phyloP scores from a whole-genome alignment of 164 flowering plant genomes.

The Echeveria elegans region DNA sequence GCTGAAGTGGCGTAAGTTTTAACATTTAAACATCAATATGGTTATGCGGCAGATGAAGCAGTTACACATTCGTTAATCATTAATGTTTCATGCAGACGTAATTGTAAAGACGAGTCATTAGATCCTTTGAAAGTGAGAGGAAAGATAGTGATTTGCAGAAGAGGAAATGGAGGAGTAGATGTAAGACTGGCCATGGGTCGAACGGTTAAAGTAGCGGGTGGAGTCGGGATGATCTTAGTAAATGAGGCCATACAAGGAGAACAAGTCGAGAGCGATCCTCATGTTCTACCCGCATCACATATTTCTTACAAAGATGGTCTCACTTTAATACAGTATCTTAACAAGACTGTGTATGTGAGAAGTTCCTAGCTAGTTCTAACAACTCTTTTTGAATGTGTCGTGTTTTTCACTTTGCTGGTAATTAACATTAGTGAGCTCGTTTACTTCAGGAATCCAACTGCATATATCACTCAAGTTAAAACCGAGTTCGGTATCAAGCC shows the following conservation, averaged over 20 bases:
- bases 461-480: background rate
- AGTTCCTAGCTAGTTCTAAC: background rate
- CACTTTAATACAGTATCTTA: background rate
- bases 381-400: background rate
- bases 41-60: background rate
- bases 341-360: background rate
- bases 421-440: background rate
- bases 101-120: constrained; percentile 15
- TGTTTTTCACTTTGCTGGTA: background rate
- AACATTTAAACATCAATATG: background rate
- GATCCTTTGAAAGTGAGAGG: constrained; percentile 21
- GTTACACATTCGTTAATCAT: no score
- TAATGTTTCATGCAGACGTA: constrained; percentile 11
- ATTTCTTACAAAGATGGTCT: background rate
- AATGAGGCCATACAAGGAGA: background rate
- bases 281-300: background rate
- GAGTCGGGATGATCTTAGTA: constrained; percentile 20
- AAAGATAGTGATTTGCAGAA: constrained; percentile 22
- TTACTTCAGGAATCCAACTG: background rate
- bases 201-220: constrained; percentile 15
- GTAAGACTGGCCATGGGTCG: constrained; percentile 16
- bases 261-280: background rate
- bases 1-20: constrained; percentile 31
- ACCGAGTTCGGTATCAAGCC: background rate
- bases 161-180: constrained; percentile 7